Evolutionary conservation across 2,329 filamentous ascomycete genomes (phyloP).

Genomic region (Colletotrichum lindemuthianum): DNA sequence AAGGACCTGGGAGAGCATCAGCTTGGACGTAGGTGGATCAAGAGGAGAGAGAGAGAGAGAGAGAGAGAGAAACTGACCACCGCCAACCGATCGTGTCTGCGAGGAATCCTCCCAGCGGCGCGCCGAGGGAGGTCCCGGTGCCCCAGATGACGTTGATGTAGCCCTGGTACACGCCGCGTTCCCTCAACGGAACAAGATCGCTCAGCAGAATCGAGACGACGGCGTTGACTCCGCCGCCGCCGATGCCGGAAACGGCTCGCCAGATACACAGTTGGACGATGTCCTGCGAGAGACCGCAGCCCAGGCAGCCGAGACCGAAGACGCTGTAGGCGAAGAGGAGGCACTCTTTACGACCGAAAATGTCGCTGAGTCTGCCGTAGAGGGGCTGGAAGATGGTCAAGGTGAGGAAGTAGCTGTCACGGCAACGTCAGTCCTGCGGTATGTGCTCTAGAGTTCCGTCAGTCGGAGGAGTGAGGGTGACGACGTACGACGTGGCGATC

Average conservation of each 20-base stretch:
- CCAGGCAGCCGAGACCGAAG: slow-evolving; percentile 72
- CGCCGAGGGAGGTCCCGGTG: slow-evolving; percentile 73
- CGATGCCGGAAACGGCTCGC: slow-evolving; percentile 64
- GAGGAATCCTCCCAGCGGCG: slow-evolving; percentile 75
- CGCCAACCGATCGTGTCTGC: slow-evolving; percentile 80
- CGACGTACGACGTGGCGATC: slow-evolving; percentile 66
- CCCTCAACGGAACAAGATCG: slow-evolving; percentile 75
- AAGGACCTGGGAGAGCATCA: slow-evolving; percentile 56
- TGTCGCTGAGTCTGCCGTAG: slow-evolving; percentile 76
- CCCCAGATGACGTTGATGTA: slow-evolving; percentile 78
- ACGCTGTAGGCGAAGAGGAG: slow-evolving; percentile 72
- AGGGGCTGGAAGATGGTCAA: slow-evolving; percentile 80
- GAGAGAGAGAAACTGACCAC: slow-evolving; percentile 53
- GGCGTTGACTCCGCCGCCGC: slow-evolving; percentile 77
- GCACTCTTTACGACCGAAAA: slow-evolving; percentile 74
- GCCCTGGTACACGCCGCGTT: slow-evolving; percentile 79
- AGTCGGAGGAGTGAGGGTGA: neutral
- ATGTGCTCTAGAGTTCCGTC: neutral
- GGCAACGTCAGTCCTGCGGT: too few relatives aligned
- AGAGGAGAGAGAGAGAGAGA: too few relatives aligned
- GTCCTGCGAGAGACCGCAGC: slow-evolving; percentile 70
- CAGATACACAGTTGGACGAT: slow-evolving; percentile 74
- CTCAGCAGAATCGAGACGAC: slow-evolving; percentile 76
- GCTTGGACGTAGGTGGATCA: too few relatives aligned
- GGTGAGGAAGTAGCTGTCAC: slow-evolving; percentile 73